Percentiles rank a stretch among this genome's conserved stretches.
Conservation (phyloP, 2,329 filamentous ascomycete genomes). For the Hysterium pulicare region DNA sequence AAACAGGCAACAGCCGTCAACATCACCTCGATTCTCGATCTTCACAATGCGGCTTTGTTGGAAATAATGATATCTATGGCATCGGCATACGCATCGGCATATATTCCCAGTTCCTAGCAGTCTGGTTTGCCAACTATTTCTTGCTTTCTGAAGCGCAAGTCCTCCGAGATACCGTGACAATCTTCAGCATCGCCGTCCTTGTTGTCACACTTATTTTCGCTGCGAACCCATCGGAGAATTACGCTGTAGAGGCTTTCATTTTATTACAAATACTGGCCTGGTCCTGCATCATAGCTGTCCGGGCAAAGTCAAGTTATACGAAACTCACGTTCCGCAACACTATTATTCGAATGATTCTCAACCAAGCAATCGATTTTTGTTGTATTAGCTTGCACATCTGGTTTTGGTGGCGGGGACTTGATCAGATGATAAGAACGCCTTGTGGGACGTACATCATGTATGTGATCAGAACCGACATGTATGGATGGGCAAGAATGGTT, state of each 20-base stretch:
- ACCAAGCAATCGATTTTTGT: constrained; percentile 6
- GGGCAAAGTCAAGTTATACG: background rate
- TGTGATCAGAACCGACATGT: constrained; percentile 16
- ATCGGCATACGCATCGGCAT: constrained; percentile 28
- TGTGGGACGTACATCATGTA: constrained; percentile 18
- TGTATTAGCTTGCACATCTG: constrained; percentile 12
- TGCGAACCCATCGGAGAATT: constrained; percentile 7
- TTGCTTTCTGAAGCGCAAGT: constrained; percentile 14
- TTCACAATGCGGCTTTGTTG: constrained; percentile 18
- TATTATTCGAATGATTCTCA: background rate
- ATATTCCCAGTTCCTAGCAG: constrained; percentile 24
- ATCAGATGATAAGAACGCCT: constrained; percentile 14
- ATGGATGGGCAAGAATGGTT: constrained; percentile 17
- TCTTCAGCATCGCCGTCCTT: constrained; percentile 22
- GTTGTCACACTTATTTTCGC: constrained; percentile 15
- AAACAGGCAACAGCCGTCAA: no score
- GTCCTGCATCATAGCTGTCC: constrained; percentile 5
- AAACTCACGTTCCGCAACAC: background rate
- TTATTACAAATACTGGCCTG: constrained; percentile 18
- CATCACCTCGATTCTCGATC: no score
- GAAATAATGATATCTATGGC: constrained; percentile 24
- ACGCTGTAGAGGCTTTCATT: constrained; percentile 20
- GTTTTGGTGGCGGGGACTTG: constrained; percentile 22
- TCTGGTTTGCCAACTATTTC: constrained; percentile 28
- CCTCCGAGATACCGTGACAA: constrained; percentile 17